These are phyloP conservation scores for Asterochloris erici DNA, from an alignment of 139 green algal genomes.

Conservation along the genomic window DNA sequence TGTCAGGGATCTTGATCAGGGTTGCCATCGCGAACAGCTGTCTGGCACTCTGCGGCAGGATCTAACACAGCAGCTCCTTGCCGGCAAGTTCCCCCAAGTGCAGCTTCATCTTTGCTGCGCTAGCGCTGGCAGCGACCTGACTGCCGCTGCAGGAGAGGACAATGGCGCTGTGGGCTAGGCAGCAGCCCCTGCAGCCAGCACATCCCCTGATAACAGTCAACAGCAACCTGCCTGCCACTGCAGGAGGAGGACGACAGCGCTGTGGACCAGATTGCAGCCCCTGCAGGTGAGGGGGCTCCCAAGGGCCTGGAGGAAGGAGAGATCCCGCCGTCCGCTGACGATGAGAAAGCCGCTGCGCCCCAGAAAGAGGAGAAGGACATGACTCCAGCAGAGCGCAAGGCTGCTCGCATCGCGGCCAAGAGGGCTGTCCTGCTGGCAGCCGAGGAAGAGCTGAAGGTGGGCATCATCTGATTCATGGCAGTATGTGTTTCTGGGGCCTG, in stretches of 20 bases:
- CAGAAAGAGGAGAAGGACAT: slow-evolving; percentile 52
- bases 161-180: no score
- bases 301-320: slow-evolving; percentile 37
- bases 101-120: no score
- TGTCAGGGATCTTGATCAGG: no score
- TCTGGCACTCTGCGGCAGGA: no score
- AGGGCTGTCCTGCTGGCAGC: slow-evolving; percentile 34
- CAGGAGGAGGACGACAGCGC: neutral
- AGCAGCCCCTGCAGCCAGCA: no score
- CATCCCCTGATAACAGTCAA: no score
- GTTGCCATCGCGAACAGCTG: no score
- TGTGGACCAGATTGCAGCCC: neutral
- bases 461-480: neutral
- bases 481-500: no score
- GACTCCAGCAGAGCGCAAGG: slow-evolving; percentile 23
- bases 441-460: slow-evolving; percentile 56
- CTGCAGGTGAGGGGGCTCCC: slow-evolving; percentile 15
- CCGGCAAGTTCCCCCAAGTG: no score
- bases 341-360: neutral
- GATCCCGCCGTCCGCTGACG: neutral
- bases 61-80: no score
- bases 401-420: slow-evolving; percentile 18
- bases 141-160: no score
- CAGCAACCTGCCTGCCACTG: no score
- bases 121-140: neutral